Conservation (phyloP, 176 grass and related monocot species). For the Carex cristatella region DNA sequence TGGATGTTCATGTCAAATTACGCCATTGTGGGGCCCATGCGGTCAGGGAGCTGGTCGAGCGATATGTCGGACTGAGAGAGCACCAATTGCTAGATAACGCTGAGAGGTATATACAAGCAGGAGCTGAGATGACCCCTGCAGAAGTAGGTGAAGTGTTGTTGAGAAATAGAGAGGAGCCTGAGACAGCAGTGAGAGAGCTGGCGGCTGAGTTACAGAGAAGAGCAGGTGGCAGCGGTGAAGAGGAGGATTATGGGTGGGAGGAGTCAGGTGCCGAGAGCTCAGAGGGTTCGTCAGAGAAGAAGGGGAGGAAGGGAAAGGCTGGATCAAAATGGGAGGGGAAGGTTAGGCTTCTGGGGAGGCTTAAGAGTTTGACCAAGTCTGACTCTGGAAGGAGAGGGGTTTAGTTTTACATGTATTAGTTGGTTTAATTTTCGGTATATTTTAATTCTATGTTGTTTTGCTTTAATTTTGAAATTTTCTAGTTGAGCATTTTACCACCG, state of each 20-base stretch:
- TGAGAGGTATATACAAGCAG: constrained; percentile 40
- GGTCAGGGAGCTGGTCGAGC: constrained; percentile 56
- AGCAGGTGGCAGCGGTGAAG: background rate
- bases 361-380: constrained; percentile 87
- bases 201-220: constrained; percentile 52
- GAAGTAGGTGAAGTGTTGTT: constrained; percentile 85
- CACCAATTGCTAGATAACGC: constrained; percentile 44
- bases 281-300: constrained; percentile 71
- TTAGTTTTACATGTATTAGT: constrained; percentile 9
- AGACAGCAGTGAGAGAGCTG: constrained; percentile 60
- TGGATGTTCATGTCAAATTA: constrained; percentile 92
- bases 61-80: constrained; percentile 45
- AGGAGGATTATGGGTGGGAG: constrained; percentile 38
- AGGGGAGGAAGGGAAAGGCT: constrained; percentile 42
- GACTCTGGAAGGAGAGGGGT: constrained; percentile 74
- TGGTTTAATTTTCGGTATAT: background rate
- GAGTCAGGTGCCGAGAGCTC: constrained; percentile 58
- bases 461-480: background rate
- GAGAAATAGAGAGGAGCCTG: constrained; percentile 69
- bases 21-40: constrained; percentile 63
- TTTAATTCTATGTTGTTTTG: background rate
- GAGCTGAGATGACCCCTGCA: constrained; percentile 89
- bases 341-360: constrained; percentile 74
- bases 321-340: constrained; percentile 68
- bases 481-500: background rate